Evolutionary conservation across 108 stramenopile species (phyloP).

Genomic region (Nitzschia sp.): DNA sequence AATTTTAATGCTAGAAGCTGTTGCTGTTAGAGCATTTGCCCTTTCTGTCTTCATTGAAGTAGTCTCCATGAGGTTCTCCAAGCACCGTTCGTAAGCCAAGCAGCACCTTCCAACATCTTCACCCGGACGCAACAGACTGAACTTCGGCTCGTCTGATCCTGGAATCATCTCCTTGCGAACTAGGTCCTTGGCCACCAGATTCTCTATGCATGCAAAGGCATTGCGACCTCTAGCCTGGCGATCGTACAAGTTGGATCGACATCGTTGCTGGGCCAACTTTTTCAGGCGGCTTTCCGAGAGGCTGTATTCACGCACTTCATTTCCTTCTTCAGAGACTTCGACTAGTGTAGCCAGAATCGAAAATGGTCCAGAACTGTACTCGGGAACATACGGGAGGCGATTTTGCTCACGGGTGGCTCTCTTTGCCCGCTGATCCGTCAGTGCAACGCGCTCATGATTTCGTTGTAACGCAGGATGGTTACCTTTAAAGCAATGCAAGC

Average conservation of each 20-base stretch:
- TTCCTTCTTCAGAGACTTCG: neutral
- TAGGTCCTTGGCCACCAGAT: conserved; percentile 41
- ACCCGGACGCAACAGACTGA: conserved; percentile 39
- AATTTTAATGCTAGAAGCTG: conserved; percentile 19
- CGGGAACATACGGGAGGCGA: conserved; percentile 31
- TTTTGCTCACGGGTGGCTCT: neutral
- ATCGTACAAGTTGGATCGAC: conserved; percentile 59
- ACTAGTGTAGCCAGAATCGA: conserved; percentile 47
- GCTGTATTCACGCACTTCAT: conserved; percentile 16
- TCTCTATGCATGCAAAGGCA: conserved; percentile 58
- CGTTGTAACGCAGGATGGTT: conserved; percentile 10
- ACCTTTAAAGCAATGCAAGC: neutral
- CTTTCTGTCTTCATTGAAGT: conserved; percentile 10
- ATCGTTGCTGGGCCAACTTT: conserved; percentile 44
- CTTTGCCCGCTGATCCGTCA: conserved; percentile 1
- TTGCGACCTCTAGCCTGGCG: conserved; percentile 40
- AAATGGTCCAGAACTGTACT: conserved; percentile 58
- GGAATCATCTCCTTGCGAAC: conserved; percentile 53
- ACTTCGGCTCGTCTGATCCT: conserved; percentile 28
- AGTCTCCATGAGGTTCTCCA: conserved; percentile 11
- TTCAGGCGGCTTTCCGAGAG: conserved; percentile 52
- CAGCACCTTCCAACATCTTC: conserved; percentile 40
- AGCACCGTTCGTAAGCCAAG: conserved; percentile 35
- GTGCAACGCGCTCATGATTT: conserved; percentile 7
- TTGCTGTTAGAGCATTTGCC: neutral